Conservation (phyloP, 805 yeast genomes). For the Starmerella floricola region DNA sequence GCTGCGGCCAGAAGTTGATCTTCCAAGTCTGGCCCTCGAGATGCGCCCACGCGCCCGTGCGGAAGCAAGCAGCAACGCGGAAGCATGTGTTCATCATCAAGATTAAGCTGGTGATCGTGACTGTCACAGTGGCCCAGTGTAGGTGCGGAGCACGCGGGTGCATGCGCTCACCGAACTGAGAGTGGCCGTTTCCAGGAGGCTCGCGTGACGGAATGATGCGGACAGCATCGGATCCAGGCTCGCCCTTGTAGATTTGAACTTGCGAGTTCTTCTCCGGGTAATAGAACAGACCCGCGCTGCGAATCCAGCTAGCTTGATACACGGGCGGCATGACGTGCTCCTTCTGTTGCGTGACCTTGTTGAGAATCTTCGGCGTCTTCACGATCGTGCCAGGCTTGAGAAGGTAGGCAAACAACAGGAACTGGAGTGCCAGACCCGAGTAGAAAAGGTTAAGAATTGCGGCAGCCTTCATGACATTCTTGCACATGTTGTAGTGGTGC, state of each 20-base stretch:
- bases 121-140: constrained; percentile 34
- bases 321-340: constrained; percentile 29
- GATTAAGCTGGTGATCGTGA: constrained; percentile 17
- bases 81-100: constrained; percentile 25
- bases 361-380: constrained; percentile 18
- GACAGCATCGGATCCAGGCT: constrained; percentile 36
- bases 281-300: constrained; percentile 46
- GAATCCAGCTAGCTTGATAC: constrained; percentile 67
- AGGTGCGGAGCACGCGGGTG: constrained; percentile 28
- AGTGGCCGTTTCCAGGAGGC: constrained; percentile 32
- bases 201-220: constrained; percentile 51
- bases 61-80: constrained; percentile 28
- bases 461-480: constrained; percentile 43
- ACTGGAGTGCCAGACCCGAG: constrained; percentile 40
- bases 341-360: constrained; percentile 23
- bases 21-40: constrained; percentile 8
- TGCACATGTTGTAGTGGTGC: constrained; percentile 38
- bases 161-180: constrained; percentile 36
- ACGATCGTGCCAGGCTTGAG: constrained; percentile 43
- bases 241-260: constrained; percentile 32
- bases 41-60: constrained; percentile 8
- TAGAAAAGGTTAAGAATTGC: constrained; percentile 39
- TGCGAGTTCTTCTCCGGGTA: constrained; percentile 45
- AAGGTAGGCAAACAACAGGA: constrained; percentile 41
- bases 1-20: constrained; percentile 35